Evolutionary conservation across 768 basidiomycete species (phyloP), one percentile per base, ranked within the genome.

Genomic region (Rhizopogon vesiculosus): DNA sequence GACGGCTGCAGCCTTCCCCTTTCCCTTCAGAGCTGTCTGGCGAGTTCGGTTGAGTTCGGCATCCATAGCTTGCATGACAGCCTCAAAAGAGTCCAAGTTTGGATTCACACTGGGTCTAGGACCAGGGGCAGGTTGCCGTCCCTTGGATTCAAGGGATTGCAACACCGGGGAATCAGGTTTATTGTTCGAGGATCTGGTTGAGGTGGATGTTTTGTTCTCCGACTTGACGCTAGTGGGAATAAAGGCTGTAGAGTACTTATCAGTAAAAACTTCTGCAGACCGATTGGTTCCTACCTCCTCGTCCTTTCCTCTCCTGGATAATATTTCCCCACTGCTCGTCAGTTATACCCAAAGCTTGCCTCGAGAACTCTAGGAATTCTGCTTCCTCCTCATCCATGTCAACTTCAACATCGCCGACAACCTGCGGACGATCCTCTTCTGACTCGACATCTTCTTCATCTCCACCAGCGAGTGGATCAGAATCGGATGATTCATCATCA

Each of bases 61-160:
- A 62, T 99, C 97, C 87, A 98, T 91, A 2, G 93, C 93, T 65
- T 83, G 81, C 97, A 98, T 98, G 33, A 98, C 91, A 1, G 89
- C 83, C 66, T 99, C 97, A 59, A 99, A 98, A 0, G 93, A 94
- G 67, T 95, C 82, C 19, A 98, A 77, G 45, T 86, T 83, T 3
- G 85, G 81, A 67, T 93, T 89, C 7, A 71, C 67, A 52, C 73
- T 76, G 12, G 76, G 75, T 18, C 71, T 72, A 15, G 74, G 69
- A 3, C 72, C 74, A 33, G 72, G 59, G n/a, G 57, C 61, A 16
- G 75, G 64, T 18, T 61, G 52, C 13, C 63, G 57, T 22, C 35
- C 48, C 35, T 49, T 31, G 19, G 15, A 13, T 48, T 46, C 60
- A 55, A 44, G 57, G 55, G 19, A 53, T 38, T 29, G 59, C 54